phyloP scores from a whole-genome alignment of 2,329 filamentous ascomycete species.

The Zymoseptoria crescenta region DNA sequence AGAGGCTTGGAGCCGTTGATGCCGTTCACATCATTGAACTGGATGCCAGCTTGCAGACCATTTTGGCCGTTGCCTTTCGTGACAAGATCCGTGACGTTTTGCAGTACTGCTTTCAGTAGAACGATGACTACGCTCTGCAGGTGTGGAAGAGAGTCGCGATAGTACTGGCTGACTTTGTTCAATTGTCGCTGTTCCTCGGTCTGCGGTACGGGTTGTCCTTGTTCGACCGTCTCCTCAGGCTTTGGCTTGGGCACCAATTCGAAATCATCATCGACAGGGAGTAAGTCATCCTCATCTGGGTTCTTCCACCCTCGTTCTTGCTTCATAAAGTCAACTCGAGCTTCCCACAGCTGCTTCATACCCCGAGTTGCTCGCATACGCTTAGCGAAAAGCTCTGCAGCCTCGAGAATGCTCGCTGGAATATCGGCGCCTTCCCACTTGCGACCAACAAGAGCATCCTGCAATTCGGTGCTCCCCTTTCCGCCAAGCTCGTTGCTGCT shows the following conservation, averaged over 20 bases:
- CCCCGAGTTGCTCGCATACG: constrained; percentile 86
- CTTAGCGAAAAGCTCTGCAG: constrained; percentile 81
- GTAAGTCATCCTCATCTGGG: constrained; percentile 29
- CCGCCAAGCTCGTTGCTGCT: constrained; percentile 85
- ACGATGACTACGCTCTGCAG: constrained; percentile 91
- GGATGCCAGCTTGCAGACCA: constrained; percentile 41
- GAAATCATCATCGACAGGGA: constrained; percentile 29
- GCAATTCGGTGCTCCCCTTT: constrained; percentile 72
- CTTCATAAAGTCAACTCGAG: constrained; percentile 82
- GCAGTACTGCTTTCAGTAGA: constrained; percentile 76
- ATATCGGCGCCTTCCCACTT: constrained; percentile 93
- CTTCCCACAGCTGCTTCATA: constrained; percentile 90
- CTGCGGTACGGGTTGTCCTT: constrained; percentile 19
- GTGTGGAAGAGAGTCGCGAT: constrained; percentile 70
- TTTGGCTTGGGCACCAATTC: constrained; percentile 18
- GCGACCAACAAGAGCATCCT: constrained; percentile 71
- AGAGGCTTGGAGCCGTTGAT: constrained; percentile 28
- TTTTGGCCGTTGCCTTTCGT: constrained; percentile 47
- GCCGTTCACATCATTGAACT: constrained; percentile 28
- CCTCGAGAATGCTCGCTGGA: constrained; percentile 88
- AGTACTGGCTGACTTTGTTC: constrained; percentile 67
- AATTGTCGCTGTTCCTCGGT: constrained; percentile 23
- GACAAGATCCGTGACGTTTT: constrained; percentile 80
- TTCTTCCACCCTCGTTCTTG: constrained; percentile 83
- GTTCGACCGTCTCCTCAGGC: constrained; percentile 28